These are phyloP conservation scores for Antitrichia curtipendula DNA, from an alignment of 225 moss, liverwort and hornwort genomes.

Conservation along the genomic window DNA sequence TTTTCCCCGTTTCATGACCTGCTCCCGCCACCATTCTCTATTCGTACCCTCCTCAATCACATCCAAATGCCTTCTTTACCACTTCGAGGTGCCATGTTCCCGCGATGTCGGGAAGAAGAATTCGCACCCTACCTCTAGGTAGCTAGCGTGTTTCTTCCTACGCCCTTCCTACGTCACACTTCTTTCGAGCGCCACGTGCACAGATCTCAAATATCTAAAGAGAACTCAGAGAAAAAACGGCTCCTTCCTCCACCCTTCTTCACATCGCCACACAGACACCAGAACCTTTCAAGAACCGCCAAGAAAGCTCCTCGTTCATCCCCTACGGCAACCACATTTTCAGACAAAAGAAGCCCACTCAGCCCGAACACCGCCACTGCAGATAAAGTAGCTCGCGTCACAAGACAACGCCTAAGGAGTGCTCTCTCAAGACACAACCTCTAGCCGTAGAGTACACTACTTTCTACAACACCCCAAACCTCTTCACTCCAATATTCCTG, in stretches of 20 bases:
- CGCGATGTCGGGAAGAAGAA: neutral
- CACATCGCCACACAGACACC: neutral
- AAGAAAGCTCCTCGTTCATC: neutral
- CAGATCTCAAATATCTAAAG: neutral
- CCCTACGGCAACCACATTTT: neutral
- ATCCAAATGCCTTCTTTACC: neutral
- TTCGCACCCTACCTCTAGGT: neutral
- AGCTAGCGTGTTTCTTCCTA: neutral
- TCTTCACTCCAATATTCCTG: neutral
- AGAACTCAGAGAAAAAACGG: neutral
- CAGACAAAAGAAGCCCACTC: neutral
- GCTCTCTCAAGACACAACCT: neutral
- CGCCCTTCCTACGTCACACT: neutral
- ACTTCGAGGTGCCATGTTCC: neutral
- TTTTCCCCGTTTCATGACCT: constrained; percentile 26
- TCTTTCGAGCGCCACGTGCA: neutral
- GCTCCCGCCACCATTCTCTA: constrained; percentile 35
- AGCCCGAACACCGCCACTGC: neutral
- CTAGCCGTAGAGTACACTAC: neutral
- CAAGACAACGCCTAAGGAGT: neutral
- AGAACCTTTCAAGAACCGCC: neutral
- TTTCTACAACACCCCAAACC: neutral
- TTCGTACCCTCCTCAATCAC: neutral
- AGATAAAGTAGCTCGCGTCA: neutral
- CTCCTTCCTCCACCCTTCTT: neutral